Evolutionary conservation across 768 basidiomycete species (phyloP).

Genomic region (Hemileccinum rubropunctum): DNA sequence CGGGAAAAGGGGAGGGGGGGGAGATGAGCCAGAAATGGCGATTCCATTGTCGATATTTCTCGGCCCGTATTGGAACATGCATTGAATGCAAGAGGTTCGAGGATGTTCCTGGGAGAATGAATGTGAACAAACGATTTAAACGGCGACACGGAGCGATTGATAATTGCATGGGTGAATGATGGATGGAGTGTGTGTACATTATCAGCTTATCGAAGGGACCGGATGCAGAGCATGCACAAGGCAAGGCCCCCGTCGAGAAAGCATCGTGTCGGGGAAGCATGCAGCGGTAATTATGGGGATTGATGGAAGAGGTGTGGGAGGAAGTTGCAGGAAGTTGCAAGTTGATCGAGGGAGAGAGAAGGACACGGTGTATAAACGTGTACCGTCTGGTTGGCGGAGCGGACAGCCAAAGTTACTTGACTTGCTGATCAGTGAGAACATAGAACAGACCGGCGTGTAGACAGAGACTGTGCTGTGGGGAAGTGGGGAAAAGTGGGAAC

Average conservation of each 20-base stretch:
- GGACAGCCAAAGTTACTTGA: no score
- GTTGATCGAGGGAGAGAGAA: slow-evolving; percentile 13
- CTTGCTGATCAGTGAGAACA: no score
- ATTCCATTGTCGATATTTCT: neutral
- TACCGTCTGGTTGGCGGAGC: no score
- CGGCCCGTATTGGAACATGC: neutral
- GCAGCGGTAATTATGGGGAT: slow-evolving; percentile 16
- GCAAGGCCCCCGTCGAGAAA: slow-evolving; percentile 9
- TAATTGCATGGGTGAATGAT: neutral
- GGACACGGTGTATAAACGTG: slow-evolving; percentile 6
- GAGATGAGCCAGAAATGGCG: neutral
- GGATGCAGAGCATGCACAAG: neutral
- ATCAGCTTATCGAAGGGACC: slow-evolving; percentile 4
- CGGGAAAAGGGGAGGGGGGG: neutral
- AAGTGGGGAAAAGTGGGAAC: slow-evolving; percentile 26
- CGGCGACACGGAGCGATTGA: neutral
- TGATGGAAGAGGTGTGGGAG: slow-evolving; percentile 19
- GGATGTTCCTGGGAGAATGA: neutral
- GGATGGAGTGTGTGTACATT: neutral
- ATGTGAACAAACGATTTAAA: neutral
- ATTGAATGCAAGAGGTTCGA: neutral
- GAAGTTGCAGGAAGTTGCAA: slow-evolving; percentile 20
- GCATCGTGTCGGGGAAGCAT: slow-evolving; percentile 4
- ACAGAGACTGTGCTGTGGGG: slow-evolving; percentile 16
- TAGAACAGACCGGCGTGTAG: slow-evolving; percentile 1